A percentile compares a stretch with the other conserved stretches of the same genome.
phyloP scores from a whole-genome alignment of 2,329 filamentous ascomycete species.

The Mycosphaerella arachidis region DNA sequence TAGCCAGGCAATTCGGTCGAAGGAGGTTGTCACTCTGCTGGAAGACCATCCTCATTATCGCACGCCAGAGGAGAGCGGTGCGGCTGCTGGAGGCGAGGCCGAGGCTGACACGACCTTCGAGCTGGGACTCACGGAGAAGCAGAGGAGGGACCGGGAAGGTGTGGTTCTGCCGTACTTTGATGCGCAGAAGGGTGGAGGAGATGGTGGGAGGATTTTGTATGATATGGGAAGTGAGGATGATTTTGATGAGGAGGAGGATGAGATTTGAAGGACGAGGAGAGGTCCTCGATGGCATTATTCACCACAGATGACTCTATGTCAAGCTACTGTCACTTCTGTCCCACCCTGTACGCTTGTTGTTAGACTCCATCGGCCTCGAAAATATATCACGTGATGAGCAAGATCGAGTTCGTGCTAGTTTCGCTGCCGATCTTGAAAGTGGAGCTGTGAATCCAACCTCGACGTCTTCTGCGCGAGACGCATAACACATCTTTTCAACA shows the following conservation, averaged over 20 bases:
- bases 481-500: not conserved
- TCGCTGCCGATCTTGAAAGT: not conserved
- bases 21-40: conserved; percentile 54
- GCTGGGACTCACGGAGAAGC: conserved; percentile 82
- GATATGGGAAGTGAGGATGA: conserved; percentile 96
- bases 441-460: not conserved
- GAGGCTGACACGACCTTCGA: conserved; percentile 73
- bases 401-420: not conserved
- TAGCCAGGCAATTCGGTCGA: conserved; percentile 13
- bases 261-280: conserved; percentile 54
- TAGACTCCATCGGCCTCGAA: not conserved
- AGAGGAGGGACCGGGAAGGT: conserved; percentile 77
- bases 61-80: conserved; percentile 38
- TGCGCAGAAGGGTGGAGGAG: conserved; percentile 76
- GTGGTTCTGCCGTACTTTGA: conserved; percentile 96
- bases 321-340: not conserved
- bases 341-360: not conserved
- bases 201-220: conserved; percentile 90
- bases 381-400: not conserved
- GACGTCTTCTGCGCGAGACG: not conserved
- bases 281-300: not conserved
- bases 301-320: too few species aligned
- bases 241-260: conserved; percentile 93
- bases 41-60: conserved; percentile 72
- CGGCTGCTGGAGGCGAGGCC: conserved; percentile 44